Evolutionary conservation across 768 basidiomycete species (phyloP).

Genomic region (Mycena capillaripes): DNA sequence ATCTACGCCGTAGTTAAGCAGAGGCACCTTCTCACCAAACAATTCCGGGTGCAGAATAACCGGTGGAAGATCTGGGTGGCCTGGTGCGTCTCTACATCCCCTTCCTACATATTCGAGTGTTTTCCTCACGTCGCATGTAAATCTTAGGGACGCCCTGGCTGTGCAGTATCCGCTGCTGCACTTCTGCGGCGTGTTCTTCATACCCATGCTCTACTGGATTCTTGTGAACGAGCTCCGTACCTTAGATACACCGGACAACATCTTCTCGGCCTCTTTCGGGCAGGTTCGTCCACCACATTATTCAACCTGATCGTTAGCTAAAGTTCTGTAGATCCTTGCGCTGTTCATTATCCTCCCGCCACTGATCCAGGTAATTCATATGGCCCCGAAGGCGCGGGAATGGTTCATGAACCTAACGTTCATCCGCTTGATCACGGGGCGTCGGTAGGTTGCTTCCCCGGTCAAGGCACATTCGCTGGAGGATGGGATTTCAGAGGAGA

Average conservation of each 20-base stretch:
- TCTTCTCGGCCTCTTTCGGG: conserved; percentile 15
- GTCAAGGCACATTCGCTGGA: neutral
- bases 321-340: neutral
- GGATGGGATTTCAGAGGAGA: conserved; percentile 12
- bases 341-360: conserved; percentile 25
- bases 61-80: conserved; percentile 28
- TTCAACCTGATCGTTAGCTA: neutral
- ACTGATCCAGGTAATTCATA: conserved; percentile 1
- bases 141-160: conserved; percentile 8
- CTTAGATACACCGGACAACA: conserved; percentile 4
- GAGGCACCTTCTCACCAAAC: neutral
- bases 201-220: conserved; percentile 20
- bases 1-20: neutral
- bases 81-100: too few species aligned
- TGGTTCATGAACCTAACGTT: conserved; percentile 15
- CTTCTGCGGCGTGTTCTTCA: conserved; percentile 21
- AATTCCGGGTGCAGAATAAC: neutral
- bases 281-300: conserved; percentile 3
- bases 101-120: too few species aligned
- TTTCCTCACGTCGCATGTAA: neutral
- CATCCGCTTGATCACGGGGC: conserved; percentile 1
- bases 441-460: neutral
- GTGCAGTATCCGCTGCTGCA: conserved; percentile 16
- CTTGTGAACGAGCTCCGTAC: neutral
- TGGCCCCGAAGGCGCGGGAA: neutral